Evolutionary conservation across 768 basidiomycete genomes (phyloP).

Genomic region (Paxillus ammoniavirescens): DNA sequence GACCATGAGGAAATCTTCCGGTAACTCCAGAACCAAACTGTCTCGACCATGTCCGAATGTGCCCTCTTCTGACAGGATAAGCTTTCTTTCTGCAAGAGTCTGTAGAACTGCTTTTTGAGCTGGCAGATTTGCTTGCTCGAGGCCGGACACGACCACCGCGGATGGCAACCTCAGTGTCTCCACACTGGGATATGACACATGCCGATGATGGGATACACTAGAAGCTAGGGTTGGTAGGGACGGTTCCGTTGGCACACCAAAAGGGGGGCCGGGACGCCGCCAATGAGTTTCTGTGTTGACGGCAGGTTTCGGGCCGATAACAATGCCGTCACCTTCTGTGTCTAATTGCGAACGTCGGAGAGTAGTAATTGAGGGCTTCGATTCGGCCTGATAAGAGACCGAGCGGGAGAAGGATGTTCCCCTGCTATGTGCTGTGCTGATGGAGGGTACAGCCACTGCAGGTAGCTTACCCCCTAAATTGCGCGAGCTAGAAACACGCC

Average conservation of each 20-base stretch:
- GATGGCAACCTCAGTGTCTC: slow-evolving; percentile 42
- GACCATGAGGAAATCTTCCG: slow-evolving; percentile 67
- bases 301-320: slow-evolving; percentile 4
- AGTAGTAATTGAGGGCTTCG: slow-evolving; percentile 14
- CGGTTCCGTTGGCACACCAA: slow-evolving; percentile 13
- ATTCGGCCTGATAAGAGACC: slow-evolving; percentile 16
- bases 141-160: slow-evolving; percentile 65
- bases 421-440: slow-evolving; percentile 25
- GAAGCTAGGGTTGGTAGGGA: slow-evolving; percentile 15
- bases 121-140: slow-evolving; percentile 56
- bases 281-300: background rate
- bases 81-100: slow-evolving; percentile 49
- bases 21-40: slow-evolving; percentile 35
- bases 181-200: slow-evolving; percentile 14
- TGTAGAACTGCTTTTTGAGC: slow-evolving; percentile 58
- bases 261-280: slow-evolving; percentile 8
- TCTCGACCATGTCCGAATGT: slow-evolving; percentile 24
- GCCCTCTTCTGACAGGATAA: slow-evolving; percentile 39
- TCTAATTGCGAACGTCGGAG: slow-evolving; percentile 14
- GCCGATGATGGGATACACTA: slow-evolving; percentile 6
- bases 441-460: slow-evolving; percentile 11
- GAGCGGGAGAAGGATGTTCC: slow-evolving; percentile 25
- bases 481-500: slow-evolving; percentile 20
- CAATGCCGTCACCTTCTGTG: background rate
- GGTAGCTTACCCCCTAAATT: slow-evolving; percentile 18